These are phyloP conservation scores for Prinsepia uniflora DNA, from an alignment of 306 rosid genomes.

Conservation along the genomic window DNA sequence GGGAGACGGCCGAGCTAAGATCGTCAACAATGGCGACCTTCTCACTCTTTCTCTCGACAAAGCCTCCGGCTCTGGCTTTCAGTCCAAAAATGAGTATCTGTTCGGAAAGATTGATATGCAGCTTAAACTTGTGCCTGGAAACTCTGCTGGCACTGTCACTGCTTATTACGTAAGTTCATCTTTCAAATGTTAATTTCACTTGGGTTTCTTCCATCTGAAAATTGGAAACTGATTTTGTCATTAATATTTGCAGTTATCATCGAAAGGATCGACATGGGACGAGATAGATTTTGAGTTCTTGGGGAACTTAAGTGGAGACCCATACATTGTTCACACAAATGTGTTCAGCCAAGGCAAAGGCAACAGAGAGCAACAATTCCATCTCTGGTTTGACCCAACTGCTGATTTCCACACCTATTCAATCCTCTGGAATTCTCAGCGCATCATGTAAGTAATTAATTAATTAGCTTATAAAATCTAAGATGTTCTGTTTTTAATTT, in stretches of 20 bases:
- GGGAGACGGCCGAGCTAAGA: constrained; percentile 63
- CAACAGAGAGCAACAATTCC: constrained; percentile 61
- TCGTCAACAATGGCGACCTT: constrained; percentile 31
- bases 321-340: constrained; percentile 66
- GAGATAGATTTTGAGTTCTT: constrained; percentile 72
- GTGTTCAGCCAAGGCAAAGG: constrained; percentile 61
- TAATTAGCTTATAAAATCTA: too few relatives aligned
- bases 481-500: too few relatives aligned
- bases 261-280: constrained; percentile 39
- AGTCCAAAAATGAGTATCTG: constrained; percentile 44
- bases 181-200: too few relatives aligned
- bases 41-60: constrained; percentile 63
- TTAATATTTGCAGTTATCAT: constrained; percentile 37
- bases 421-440: constrained; percentile 60
- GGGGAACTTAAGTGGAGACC: constrained; percentile 65
- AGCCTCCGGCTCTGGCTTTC: constrained; percentile 74
- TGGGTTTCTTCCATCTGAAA: too few relatives aligned
- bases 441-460: constrained; percentile 56
- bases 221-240: too few relatives aligned
- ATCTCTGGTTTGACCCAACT: constrained; percentile 76
- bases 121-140: constrained; percentile 53
- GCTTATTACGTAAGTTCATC: constrained; percentile 70
- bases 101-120: constrained; percentile 67
- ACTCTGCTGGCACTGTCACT: constrained; percentile 77
- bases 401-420: constrained; percentile 66